Evolutionary conservation across 2,329 filamentous ascomycete species (phyloP), one percentile per base, ranked within the genome.

Genomic region (Xylaria sp.): DNA sequence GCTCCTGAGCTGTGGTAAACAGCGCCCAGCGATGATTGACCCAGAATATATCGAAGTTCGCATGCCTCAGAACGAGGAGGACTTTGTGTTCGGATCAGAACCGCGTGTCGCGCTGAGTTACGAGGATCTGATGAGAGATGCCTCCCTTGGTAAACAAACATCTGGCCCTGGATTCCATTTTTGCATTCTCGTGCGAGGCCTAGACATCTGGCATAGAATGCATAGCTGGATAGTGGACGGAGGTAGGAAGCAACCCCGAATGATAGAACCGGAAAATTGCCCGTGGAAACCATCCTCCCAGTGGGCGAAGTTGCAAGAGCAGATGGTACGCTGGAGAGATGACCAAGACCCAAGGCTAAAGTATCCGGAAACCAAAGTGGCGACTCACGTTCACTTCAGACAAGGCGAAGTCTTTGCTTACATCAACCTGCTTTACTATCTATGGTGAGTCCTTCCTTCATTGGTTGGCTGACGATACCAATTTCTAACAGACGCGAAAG

Each of bases 151-250:
- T 29, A 64, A 51, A 29, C 40, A 48, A 25, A 63, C 29, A 21
- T 66, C 57, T 5, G 35, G 44, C 23, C 53, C 60, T 2, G 54
- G 58, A 4, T 66, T 53, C 19, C 55, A 64, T 25, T 66, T 66
- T 21, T 61, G 61, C 33, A 59, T 59, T 15, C 52, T 66, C 4
- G 46, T 66, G 11, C 62, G 64, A 38, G 63, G 63, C 10, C 44
- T 64, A 8, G 64, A 66, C 19, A 59, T 66, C 27, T 66, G 61
- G 61, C 64, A 66, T 33, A 54, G 64, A 38, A 59, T 62, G 9
- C 64, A 64, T 29, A 66, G 64, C 43, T 66, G 64, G 61, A 64
- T 64, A 48, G 61, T 66, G 9, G 61, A 66, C 10, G 64, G 64
- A 4, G 64, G 61, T 6, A 59, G 61, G 15, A 64, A 54, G 21